Evolutionary conservation across 2,329 filamentous ascomycete genomes (phyloP), one percentile per base, ranked within the genome.

Genomic region (Fusarium phyllophilum): DNA sequence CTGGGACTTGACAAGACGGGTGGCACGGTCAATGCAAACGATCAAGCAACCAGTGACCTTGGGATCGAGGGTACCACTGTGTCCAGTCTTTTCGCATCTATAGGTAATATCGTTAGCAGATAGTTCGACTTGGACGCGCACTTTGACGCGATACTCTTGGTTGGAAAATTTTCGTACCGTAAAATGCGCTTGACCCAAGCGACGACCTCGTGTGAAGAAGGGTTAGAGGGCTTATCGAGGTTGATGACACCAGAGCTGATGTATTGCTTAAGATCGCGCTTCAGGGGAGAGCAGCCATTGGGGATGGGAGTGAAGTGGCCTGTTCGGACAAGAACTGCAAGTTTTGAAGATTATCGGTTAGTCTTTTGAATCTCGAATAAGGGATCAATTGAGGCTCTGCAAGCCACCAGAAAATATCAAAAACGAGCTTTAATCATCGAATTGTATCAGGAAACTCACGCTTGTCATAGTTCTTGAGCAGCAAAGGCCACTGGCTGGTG

Each of bases 141-240:
- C 68, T 48, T 66, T 68, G 59, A 57, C 70, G 68, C 72, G 62
- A 42, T 55, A 38, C 44, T 42, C 39, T 41, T 54, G 49, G 34
- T 39, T 38, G 49, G 38, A 63, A 54, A 33, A 63, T 58, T 61
- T 57, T 81, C 85, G 75, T 90, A 95, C 93, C 93, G 92, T 64
- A 99, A 89, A 80, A 98, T 98, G 79, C 96, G 92, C 92, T 99
- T 99, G 79, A 98, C 93, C 96, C 96, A 99, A 77, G 96, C 96
- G 81, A 99, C 96, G 76, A 99, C 96, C 88, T 99, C 96, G 89
- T 99, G 96, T 81, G 93, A 96, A 77, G 95, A 98, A 62, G 96
- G 96, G 87, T 99, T 99, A 60, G 95, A 97, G 66, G 96, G 96
- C 88, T 85, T 85, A 75, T 85, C 83, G 78, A 98, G 92, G 87